Evolutionary conservation across 2,329 filamentous ascomycete species (phyloP), one percentile per base, ranked within the genome.

Genomic region (Penicillium sp.): DNA sequence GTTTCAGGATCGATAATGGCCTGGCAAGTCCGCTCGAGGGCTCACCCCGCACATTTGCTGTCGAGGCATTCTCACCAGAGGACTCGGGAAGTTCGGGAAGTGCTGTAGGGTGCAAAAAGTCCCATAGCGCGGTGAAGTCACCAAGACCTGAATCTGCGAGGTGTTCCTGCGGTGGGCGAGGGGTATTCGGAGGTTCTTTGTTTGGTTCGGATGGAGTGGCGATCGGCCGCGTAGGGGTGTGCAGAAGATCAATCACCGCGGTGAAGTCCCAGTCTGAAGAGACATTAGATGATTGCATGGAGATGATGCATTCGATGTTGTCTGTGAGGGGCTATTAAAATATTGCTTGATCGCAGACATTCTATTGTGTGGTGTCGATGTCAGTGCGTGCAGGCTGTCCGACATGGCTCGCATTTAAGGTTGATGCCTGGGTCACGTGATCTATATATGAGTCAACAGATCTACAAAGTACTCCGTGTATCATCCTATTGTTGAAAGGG

Each of bases 251-350:
- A 60, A 77, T 72, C 60, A 75, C 77, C 62, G 72, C 69, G 61
- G 69, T 66, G 58, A 79, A 74, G 66, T 78, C 77, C 77, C 77
- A 79, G 54, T 68, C 66, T 40, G 69, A 69, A 57, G 65, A 52
- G 21, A 62, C 59, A 53, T 65, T 62, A 56, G 62, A 54, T 43
- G 65, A 61, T 52, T 64, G 64, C 73, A 72, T 72, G 68, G 68
- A 66, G 53, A 47, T 47, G 49, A 48, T 20, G 43, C 38, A 18
- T 23, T 43, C 9, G 18, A 9, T 23, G n/a, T 11, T 43, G 18
- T 18, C 7, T 23, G 3, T 6, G 9, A 42, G 38, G 38, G 7
- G 16, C 38, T 3, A 4, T 18, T 20, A 42, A 9, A n/a, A 8
- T 14, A 21, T 42, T 24, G 21, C 12, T 24, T 42, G 18, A 2